Conservation (phyloP, 2,329 filamentous ascomycete species). For the Stagonosporopsis cucurbitacearum region DNA sequence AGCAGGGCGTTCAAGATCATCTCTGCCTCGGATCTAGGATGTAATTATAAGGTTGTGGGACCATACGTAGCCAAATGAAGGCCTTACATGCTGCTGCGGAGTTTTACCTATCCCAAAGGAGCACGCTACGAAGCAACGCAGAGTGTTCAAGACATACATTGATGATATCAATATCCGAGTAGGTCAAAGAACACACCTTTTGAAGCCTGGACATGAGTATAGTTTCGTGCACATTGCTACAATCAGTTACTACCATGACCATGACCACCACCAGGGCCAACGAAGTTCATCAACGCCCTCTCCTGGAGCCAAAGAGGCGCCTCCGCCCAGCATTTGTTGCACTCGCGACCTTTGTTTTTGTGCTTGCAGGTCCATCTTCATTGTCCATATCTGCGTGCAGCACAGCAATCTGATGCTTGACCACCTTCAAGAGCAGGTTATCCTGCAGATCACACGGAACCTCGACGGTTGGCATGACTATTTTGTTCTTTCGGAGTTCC, state of each 20-base stretch:
- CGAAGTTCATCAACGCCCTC: not conserved
- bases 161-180: not conserved
- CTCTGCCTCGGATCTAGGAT: not conserved
- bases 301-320: not conserved
- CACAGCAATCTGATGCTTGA: slow-evolving; percentile 47
- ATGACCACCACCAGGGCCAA: not conserved
- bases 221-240: too few species aligned
- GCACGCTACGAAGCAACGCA: not conserved
- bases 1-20: not conserved
- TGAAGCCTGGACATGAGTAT: not conserved
- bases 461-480: slow-evolving; percentile 30
- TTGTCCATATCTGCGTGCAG: slow-evolving; percentile 48
- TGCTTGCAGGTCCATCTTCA: slow-evolving; percentile 2
- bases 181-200: not conserved
- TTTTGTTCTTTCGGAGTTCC: slow-evolving; percentile 27
- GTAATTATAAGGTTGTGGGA: not conserved
- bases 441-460: slow-evolving; percentile 31
- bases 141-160: not conserved
- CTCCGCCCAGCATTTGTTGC: not conserved
- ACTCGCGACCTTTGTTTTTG: slow-evolving; percentile 1
- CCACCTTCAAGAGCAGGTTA: slow-evolving; percentile 39
- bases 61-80: not conserved
- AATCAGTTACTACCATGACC: not conserved
- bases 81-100: not conserved
- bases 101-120: too few species aligned